Percentiles rank a stretch among this genome's conserved stretches.
Evolutionary conservation across 2,329 filamentous ascomycete species (phyloP).

Genomic region (Cryphonectria carpinicola): DNA sequence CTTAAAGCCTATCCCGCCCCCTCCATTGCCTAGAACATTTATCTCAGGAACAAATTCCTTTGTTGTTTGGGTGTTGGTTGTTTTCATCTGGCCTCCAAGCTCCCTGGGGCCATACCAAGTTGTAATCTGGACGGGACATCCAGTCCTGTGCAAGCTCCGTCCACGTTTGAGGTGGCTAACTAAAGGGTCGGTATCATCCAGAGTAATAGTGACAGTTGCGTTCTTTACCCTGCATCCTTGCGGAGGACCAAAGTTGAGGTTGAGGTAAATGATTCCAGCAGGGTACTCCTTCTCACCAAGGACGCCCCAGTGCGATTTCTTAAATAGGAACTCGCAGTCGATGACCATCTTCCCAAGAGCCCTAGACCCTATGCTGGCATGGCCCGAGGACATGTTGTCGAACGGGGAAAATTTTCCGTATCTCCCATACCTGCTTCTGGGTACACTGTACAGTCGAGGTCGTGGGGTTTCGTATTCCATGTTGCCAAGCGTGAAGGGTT

Average conservation of each 20-base stretch:
- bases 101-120: constrained; percentile 33
- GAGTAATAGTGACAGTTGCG: constrained; percentile 33
- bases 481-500: background rate
- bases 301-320: constrained; percentile 37
- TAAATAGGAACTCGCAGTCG: constrained; percentile 36
- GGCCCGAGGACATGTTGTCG: constrained; percentile 11
- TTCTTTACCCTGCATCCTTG: constrained; percentile 33
- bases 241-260: constrained; percentile 35
- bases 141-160: constrained; percentile 4
- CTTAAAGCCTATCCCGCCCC: constrained; percentile 33
- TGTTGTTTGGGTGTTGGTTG: constrained; percentile 24
- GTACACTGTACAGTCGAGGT: background rate
- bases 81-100: constrained; percentile 31
- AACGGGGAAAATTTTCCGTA: constrained; percentile 24
- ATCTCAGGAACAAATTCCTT: constrained; percentile 30
- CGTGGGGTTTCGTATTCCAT: background rate
- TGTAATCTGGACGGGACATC: constrained; percentile 33
- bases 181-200: constrained; percentile 35
- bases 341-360: constrained; percentile 34
- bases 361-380: constrained; percentile 15
- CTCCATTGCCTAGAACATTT: constrained; percentile 30
- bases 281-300: constrained; percentile 29
- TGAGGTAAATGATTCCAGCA: constrained; percentile 37
- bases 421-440: constrained; percentile 13
- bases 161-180: constrained; percentile 10